Evolutionary conservation across 2,329 filamentous ascomycete genomes (phyloP).

Genomic region (Tricladium varicosporioides): DNA sequence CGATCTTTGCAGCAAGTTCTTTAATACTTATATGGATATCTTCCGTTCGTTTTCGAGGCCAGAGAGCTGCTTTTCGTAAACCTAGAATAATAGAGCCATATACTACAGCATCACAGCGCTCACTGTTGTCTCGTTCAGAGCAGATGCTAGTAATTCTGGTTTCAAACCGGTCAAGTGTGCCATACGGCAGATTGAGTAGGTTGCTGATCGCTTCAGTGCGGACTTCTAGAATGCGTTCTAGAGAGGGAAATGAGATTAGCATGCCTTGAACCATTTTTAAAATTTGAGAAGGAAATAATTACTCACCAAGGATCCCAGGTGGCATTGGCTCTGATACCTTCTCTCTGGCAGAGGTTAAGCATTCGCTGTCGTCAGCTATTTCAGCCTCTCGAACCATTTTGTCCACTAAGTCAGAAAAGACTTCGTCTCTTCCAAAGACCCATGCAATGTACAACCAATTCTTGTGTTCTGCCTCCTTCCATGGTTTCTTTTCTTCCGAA

Average conservation of each 20-base stretch:
- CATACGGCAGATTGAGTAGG: not conserved
- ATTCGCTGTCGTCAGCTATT: not conserved
- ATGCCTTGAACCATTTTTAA: not conserved
- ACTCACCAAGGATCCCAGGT: not conserved
- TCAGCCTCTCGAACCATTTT: not conserved
- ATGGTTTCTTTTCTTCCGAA: not conserved
- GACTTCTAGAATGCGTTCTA: not conserved
- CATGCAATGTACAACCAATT: conserved; percentile 6
- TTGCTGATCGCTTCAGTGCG: not conserved
- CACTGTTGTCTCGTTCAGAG: not conserved
- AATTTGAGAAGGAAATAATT: not conserved
- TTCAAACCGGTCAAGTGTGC: not conserved
- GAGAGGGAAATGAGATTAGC: not conserved
- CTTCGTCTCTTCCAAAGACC: not conserved
- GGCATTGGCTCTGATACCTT: not conserved
- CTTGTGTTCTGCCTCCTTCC: not conserved
- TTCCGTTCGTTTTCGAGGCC: not conserved
- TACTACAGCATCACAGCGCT: not conserved
- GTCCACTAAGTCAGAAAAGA: not conserved
- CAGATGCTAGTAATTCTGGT: not conserved
- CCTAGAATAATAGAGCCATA: not conserved
- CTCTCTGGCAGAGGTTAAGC: not conserved
- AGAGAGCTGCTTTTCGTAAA: not conserved
- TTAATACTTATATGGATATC: not conserved
- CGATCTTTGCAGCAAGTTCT: not conserved